Evolutionary conservation across 1,139 yeast species (phyloP), one percentile per base, ranked within the genome.

Genomic region (Saccharomycopsis phalli): DNA sequence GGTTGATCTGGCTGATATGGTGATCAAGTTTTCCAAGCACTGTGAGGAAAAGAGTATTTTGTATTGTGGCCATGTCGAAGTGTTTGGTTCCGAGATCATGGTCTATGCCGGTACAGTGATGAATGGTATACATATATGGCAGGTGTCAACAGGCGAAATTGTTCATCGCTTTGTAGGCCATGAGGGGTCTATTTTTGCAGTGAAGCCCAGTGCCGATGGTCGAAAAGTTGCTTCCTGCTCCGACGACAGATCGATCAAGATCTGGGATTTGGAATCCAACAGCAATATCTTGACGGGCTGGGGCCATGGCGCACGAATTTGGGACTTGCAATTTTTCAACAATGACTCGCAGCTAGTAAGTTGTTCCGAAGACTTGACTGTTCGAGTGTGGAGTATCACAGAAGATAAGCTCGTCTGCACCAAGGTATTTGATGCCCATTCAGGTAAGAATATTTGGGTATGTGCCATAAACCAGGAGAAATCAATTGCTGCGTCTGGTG

Each of bases 291-390:
- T 91, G 1, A 73, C 77, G 30, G 97, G 95, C 0, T 91, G 97
- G 96, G 97, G 97, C 13, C 98, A 91, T 56, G 81, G 83, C 3
- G 88, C 97, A 0, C 71, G 98, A 55, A 87, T 91, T 33, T 91
- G 98, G 98, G 73, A 72, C 33, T 65, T 91, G 40, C 68, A 68
- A 34, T 86, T 87, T 56, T 71, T 66, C 47, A 58, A 60, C n/a
- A 48, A 57, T 5, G 56, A 61, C 31, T 49, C 53, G 2, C 53
- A 58, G 10, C 54, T 80, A 1, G 63, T 73, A 21, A 81, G 94
- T 59, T 76, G 78, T 11, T 87, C 95, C 7, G 98, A 91, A 57
- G 98, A 91, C 58, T 76, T 93, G 52, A 80, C 95, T 0, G 73
- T 84, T n/a, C 69, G 96, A 49, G 55, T 80, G 0, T 91, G 98